A percentile compares a stretch with the other conserved stretches of the same genome.
Evolutionary conservation across 768 basidiomycete species (phyloP).

Genomic region (Mycena polygramma): DNA sequence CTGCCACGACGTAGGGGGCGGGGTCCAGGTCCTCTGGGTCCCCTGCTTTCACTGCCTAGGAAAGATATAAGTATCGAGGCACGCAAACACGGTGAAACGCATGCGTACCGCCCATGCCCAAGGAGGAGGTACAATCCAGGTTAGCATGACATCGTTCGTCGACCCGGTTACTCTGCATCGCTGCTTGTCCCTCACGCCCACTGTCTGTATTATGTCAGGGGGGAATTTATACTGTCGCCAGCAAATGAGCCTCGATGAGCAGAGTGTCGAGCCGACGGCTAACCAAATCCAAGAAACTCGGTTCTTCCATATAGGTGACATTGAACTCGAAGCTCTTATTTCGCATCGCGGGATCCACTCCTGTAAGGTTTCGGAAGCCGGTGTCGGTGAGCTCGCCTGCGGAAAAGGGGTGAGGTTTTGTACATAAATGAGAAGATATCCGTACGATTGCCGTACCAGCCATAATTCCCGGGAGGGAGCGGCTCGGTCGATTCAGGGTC

Average conservation of each 20-base stretch:
- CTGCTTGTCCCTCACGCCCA: not conserved
- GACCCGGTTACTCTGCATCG: not conserved
- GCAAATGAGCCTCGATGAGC: not conserved
- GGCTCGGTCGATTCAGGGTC: not conserved
- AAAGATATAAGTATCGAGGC: not conserved
- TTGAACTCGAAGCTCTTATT: slow-evolving; percentile 9
- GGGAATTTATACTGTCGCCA: slow-evolving; percentile 16
- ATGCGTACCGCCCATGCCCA: slow-evolving; percentile 16
- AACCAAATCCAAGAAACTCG: not conserved
- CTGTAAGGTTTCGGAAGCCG: not conserved
- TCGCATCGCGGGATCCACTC: not conserved
- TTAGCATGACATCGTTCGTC: not conserved
- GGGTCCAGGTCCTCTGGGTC: not conserved
- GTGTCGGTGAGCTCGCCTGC: not conserved
- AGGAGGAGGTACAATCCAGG: slow-evolving; percentile 24
- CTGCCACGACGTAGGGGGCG: slow-evolving; percentile 12
- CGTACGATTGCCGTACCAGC: slow-evolving; percentile 17
- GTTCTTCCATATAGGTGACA: not conserved
- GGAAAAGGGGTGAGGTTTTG: not conserved
- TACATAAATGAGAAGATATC: not conserved
- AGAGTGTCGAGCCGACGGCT: too few species aligned
- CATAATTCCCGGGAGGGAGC: slow-evolving; percentile 21
- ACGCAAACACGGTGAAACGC: not conserved
- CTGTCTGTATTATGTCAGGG: not conserved
- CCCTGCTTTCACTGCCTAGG: not conserved